Percentiles rank a stretch among this genome's conserved stretches.
Evolutionary conservation across 192 early-diverging fungal genomes (phyloP).

Genomic region (Spizellomyces punctatus): DNA sequence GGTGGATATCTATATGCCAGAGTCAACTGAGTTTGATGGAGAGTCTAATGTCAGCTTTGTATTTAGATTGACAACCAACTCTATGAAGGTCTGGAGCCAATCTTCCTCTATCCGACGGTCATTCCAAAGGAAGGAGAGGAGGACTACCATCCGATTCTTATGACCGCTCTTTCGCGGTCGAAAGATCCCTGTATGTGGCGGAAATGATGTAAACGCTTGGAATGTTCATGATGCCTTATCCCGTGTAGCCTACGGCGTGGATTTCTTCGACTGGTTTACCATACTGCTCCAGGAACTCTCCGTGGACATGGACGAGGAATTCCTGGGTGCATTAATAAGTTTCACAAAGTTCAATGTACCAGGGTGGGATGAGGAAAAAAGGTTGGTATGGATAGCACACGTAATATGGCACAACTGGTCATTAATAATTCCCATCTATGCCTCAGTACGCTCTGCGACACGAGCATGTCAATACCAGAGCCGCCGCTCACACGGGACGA

Average conservation of each 20-base stretch:
- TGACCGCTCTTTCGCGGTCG: conserved; percentile 70
- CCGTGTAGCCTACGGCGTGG: conserved; percentile 80
- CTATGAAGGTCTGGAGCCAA: conserved; percentile 81
- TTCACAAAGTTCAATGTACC: conserved; percentile 80
- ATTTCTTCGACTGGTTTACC: conserved; percentile 94
- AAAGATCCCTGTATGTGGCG: conserved; percentile 78
- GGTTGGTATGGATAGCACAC: conserved; percentile 10
- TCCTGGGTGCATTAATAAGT: conserved; percentile 82
- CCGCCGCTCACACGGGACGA: conserved; percentile 68
- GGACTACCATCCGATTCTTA: conserved; percentile 64
- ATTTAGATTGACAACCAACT: conserved; percentile 93
- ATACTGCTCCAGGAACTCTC: conserved; percentile 92
- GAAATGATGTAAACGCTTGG: neutral
- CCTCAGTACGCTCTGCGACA: conserved; percentile 36
- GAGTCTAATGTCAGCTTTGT: conserved; percentile 9
- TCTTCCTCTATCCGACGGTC: conserved; percentile 92
- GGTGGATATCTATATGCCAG: conserved; percentile 30
- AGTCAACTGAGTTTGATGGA: neutral
- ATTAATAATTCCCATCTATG: neutral
- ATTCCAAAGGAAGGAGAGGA: conserved; percentile 74
- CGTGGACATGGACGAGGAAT: conserved; percentile 92
- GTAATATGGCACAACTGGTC: neutral
- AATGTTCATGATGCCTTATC: conserved; percentile 5
- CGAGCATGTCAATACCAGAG: conserved; percentile 68
- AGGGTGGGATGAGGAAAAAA: conserved; percentile 55